Evolutionary conservation across 345 rosid species (phyloP), one percentile per base, ranked within the genome.

Genomic region (Brassica cretica): DNA sequence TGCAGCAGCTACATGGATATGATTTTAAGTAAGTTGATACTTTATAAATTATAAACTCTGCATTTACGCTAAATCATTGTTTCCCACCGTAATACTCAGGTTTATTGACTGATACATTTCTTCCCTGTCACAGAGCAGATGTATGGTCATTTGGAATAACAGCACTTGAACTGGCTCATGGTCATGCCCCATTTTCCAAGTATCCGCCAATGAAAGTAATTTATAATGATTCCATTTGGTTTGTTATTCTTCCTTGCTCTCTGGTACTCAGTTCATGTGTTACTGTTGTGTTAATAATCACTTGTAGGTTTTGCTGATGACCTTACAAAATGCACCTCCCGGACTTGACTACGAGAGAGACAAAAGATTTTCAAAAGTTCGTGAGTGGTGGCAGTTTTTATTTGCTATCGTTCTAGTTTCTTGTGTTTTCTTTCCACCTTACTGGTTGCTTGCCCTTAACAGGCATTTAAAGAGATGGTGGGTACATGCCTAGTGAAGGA

Each of bases 241-340:
- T 75, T 69, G 25, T 35, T 35, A 30, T 64, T 59, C 61, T 61
- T 66, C 68, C 59, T 75, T 21, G 46, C 33, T 66, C 37, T 46
- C 68, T 55, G 49, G 74, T 77, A 14, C 81, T 66, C 59, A 68
- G 78, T 77, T 70, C 16, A 39, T 64, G 30, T 59, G 18, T 60
- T 78, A 77, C 63, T 25, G 62, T 78, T 64, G 53, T 29, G 78
- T 65, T 70, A 60, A 67, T 65, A 35, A 30, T 68, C 41, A 33
- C 51, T 6, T 60, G 81, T 79, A 95, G 98, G 99, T 95, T 80
- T 85, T 95, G 88, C 86, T 95, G 80, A 92, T 95, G 97, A 95
- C 99, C 64, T 87, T 95, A 84, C 99, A 95, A 85, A 95, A 93
- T 85, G 98, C 98, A 66, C 98, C 99, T 77, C 99, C 99, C n/a